phyloP scores from a whole-genome alignment of 257 asterid genomes.

The Scutellaria minor region DNA sequence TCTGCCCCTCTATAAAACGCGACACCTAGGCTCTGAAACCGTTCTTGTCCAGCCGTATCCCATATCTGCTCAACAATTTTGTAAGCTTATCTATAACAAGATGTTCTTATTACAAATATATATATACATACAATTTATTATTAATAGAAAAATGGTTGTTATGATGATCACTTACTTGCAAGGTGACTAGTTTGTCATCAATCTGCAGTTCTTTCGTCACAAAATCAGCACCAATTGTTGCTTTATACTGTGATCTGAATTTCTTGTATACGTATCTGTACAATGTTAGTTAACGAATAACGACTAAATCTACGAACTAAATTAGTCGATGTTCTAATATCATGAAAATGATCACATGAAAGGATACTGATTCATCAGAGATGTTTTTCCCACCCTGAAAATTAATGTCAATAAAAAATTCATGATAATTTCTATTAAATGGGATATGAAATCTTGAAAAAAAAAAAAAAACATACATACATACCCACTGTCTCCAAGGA shows the following conservation, averaged over 20 bases:
- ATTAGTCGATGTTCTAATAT: background rate
- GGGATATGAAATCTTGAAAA: background rate
- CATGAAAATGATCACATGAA: background rate
- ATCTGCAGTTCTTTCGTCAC: slow-evolving; percentile 71
- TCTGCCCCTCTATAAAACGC: slow-evolving; percentile 96
- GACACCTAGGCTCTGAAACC: slow-evolving; percentile 82
- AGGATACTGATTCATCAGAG: slow-evolving; percentile 90
- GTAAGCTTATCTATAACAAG: background rate
- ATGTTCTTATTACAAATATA: background rate
- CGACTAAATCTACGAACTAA: background rate
- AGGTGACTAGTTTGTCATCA: slow-evolving; percentile 67
- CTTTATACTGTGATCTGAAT: slow-evolving; percentile 60
- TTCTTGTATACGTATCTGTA: slow-evolving; percentile 67
- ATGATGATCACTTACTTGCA: slow-evolving; percentile 60
- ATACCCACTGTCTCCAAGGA: slow-evolving; percentile 91
- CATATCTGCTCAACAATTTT: slow-evolving; percentile 54
- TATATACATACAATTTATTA: too few relatives aligned
- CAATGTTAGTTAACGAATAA: slow-evolving; percentile 38
- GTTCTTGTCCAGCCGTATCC: slow-evolving; percentile 97
- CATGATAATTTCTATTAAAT: background rate
- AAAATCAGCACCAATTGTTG: slow-evolving; percentile 93
- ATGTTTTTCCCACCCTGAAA: slow-evolving; percentile 91
- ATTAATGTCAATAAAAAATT: background rate
- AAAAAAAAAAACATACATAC: background rate
- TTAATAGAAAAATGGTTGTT: background rate